Percentiles rank a stretch among this genome's conserved stretches.
These are phyloP conservation scores for Eleusine coracana DNA, from an alignment of 176 grass and related monocot genomes.

Conservation along the genomic window DNA sequence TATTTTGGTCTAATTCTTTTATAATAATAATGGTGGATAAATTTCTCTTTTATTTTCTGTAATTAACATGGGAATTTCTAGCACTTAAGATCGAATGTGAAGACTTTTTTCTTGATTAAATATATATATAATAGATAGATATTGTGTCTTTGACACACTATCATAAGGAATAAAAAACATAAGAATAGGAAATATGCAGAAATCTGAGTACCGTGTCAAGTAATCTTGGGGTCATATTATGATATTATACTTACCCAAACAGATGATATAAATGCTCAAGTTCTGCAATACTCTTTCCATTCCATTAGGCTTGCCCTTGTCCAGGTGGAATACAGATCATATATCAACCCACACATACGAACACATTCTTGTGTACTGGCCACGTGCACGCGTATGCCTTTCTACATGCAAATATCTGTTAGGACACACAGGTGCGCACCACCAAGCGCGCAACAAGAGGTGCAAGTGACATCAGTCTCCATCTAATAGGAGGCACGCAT, in stretches of 20 bases:
- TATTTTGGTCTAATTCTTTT: too few species aligned
- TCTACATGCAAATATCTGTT: not conserved
- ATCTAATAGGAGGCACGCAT: conserved; percentile 21
- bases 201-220: not conserved
- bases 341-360: not conserved
- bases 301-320: not conserved
- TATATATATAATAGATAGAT: too few species aligned
- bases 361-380: not conserved
- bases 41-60: too few species aligned
- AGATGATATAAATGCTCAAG: not conserved
- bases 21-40: too few species aligned
- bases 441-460: not conserved
- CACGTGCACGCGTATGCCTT: not conserved
- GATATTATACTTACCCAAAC: not conserved
- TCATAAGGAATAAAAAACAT: too few species aligned
- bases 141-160: too few species aligned
- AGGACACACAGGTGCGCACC: not conserved
- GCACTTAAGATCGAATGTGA: too few species aligned
- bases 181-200: not conserved
- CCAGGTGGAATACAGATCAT: not conserved
- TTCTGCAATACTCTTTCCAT: not conserved
- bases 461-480: conserved; percentile 14
- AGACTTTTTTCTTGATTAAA: too few species aligned
- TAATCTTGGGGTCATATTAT: not conserved
- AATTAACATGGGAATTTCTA: too few species aligned